Evolutionary conservation across 1,284 basidiomycete species (phyloP), one percentile per base, ranked within the genome.

Genomic region (Ustilago vetiveriae): DNA sequence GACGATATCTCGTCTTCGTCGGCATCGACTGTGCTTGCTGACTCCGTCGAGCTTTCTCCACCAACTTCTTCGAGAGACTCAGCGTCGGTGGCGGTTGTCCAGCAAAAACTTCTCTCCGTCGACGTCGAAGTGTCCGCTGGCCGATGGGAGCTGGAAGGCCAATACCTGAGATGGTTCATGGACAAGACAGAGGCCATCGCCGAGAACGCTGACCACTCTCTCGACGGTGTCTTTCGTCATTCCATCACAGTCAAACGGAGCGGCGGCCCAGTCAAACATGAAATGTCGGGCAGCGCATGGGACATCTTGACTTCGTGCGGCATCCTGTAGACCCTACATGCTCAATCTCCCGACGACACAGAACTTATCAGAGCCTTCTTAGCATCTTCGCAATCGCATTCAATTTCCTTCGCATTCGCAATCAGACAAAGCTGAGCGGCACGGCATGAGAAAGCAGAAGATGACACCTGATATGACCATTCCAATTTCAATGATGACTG

Each of bases 131-230:
- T 89, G 1, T 90, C 90, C 3, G 85, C 85, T 1, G 94, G 94
- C 1, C 79, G 84, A 33, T 92, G 87, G 85, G 85, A 85, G 59
- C 84, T 91, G 8, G 84, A 87, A 8, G 92, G 91, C 2, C 86
- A 87, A 83, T 86, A 84, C 32, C 81, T 98, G 49, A 85, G 85
- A 70, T 98, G 94, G 94, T 93, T 88, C 86, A 94, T 96, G 21
- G 52, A 43, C 46, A 64, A 50, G 29, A 43, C 58, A 14, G 50
- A 68, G 24, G 65, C 65, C 14, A 68, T 68, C 32, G 58, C 65
- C 10, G 46, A 58, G 23, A 50, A 68, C n/a, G 54, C 54, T 4
- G 54, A 35, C 16, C 49, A 44, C 13, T 41, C 49, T 23, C 23
- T 59, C 30, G 24, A 60, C 13, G 54, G 58, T 6, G 42, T 51